These are phyloP conservation scores for Blumeria hordei DNA, from an alignment of 2,329 filamentous ascomycete species.

Conservation along the genomic window DNA sequence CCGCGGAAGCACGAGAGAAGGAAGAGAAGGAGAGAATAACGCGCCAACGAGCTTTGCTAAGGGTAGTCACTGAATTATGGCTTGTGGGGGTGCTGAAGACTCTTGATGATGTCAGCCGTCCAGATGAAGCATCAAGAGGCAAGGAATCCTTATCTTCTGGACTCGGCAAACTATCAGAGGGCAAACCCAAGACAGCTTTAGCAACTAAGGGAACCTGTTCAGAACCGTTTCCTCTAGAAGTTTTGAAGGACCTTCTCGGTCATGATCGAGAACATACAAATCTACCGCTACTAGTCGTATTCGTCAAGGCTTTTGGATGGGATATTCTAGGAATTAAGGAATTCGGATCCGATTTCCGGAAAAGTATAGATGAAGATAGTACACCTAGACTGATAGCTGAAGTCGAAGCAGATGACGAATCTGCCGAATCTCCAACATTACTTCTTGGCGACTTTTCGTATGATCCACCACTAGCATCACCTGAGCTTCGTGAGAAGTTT, in stretches of 20 bases:
- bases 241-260: constrained; percentile 87
- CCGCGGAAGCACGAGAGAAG: constrained; percentile 65
- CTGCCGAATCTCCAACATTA: constrained; percentile 23
- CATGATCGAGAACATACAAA: constrained; percentile 86
- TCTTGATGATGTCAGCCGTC: constrained; percentile 38
- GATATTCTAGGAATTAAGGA: constrained; percentile 69
- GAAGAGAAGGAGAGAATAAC: constrained; percentile 86
- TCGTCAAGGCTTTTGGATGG: constrained; percentile 92
- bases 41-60: constrained; percentile 63
- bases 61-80: constrained; percentile 91
- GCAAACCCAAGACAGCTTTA: constrained; percentile 28
- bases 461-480: constrained; percentile 50
- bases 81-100: constrained; percentile 71
- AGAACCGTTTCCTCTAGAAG: constrained; percentile 87
- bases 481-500: constrained; percentile 67
- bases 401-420: constrained; percentile 23
- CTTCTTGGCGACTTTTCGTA: constrained; percentile 21
- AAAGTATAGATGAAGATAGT: constrained; percentile 62
- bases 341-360: constrained; percentile 51
- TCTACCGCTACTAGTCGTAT: constrained; percentile 72
- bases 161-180: constrained; percentile 35
- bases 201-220: constrained; percentile 39
- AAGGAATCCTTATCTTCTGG: constrained; percentile 22
- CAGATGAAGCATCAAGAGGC: constrained; percentile 31
- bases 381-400: constrained; percentile 24